Conservation (phyloP, 352 stramenopile species). For the Phytophthora idaei region DNA sequence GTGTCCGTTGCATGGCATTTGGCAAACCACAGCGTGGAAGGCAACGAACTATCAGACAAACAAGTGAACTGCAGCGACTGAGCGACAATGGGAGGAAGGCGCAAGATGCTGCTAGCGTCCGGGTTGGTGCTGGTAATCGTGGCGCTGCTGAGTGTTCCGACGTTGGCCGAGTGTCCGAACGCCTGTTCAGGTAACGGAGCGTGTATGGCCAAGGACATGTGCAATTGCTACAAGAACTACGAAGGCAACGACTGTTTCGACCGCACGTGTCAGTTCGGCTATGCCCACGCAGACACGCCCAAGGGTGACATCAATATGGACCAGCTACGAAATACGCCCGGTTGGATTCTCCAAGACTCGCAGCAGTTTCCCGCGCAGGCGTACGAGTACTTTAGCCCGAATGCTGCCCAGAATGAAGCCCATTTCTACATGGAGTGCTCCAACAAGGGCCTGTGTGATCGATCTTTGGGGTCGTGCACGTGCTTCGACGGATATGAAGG, state of each 20-base stretch:
- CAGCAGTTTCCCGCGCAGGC: conserved; percentile 71
- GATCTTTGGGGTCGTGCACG: conserved; percentile 73
- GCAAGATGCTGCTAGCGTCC: conserved; percentile 21
- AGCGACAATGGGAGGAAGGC: conserved; percentile 23
- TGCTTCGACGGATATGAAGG: conserved; percentile 94
- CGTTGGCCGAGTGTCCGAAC: conserved; percentile 66
- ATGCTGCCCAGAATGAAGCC: conserved; percentile 49
- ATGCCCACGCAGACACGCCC: conserved; percentile 91
- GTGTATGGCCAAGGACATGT: conserved; percentile 85
- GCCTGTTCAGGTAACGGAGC: conserved; percentile 85
- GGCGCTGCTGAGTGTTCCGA: conserved; percentile 25
- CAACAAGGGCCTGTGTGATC: conserved; percentile 94
- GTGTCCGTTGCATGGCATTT: conserved; percentile 15
- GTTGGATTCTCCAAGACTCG: conserved; percentile 72
- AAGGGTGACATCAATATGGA: conserved; percentile 95
- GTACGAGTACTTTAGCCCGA: conserved; percentile 79
- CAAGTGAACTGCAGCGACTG: no score
- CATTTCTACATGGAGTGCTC: conserved; percentile 95
- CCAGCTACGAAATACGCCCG: conserved; percentile 16
- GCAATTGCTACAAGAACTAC: conserved; percentile 87
- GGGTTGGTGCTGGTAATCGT: conserved; percentile 30
- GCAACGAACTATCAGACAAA: conserved; percentile 6
- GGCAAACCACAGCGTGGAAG: conserved; percentile 27
- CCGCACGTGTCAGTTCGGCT: conserved; percentile 86
- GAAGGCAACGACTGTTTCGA: conserved; percentile 84